Conservation (phyloP, 139 green algal genomes). For the Ulvella scutata region DNA sequence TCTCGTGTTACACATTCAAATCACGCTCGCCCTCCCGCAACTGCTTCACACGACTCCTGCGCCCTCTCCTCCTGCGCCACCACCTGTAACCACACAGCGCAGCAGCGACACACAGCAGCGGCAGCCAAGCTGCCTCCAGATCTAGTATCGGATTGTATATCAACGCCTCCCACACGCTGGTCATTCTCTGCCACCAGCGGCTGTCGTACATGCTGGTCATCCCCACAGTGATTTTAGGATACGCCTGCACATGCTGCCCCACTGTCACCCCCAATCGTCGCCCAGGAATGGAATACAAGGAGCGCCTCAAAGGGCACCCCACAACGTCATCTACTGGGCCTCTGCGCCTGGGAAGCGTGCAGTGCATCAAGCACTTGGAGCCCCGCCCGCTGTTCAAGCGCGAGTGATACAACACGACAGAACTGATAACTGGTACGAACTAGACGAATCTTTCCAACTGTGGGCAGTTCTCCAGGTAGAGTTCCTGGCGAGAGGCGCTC, state of each 20-base stretch:
- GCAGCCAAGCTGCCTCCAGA: neutral
- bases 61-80: neutral
- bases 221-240: slow-evolving; percentile 28
- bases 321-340: no score
- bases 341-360: no score
- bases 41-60: neutral
- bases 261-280: no score
- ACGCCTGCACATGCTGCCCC: slow-evolving; percentile 30
- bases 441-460: no score
- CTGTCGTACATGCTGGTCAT: slow-evolving; percentile 37
- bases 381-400: no score
- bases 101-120: neutral
- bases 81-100: neutral
- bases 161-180: slow-evolving; percentile 31
- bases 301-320: no score
- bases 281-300: no score
- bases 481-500: no score
- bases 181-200: slow-evolving; percentile 28
- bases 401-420: no score
- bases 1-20: neutral
- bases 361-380: no score
- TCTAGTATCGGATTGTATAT: slow-evolving; percentile 9
- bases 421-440: no score
- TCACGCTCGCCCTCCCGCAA: neutral
- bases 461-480: no score